Evolutionary conservation across 495 filamentous ascomycete genomes (phyloP), one percentile per base, ranked within the genome.

Genomic region (Evernia prunastri): DNA sequence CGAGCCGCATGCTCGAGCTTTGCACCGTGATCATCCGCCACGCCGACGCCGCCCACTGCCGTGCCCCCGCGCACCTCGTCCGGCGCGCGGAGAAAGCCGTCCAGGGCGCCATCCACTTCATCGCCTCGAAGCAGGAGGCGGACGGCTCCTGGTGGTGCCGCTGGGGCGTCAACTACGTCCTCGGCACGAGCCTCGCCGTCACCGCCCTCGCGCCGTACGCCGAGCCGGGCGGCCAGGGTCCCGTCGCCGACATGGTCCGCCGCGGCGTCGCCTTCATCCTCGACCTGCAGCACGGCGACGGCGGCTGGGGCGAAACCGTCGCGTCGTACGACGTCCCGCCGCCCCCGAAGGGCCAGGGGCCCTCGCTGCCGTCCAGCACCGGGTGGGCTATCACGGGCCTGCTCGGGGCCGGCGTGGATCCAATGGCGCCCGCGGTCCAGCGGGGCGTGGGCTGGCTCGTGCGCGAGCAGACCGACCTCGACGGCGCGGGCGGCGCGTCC

Each of bases 381-480:
- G 73, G 72, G 8, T 79, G 76, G 76, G 74, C 71, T 7, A 47
- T 77, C 0, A 72, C 75, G 69, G 72, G 57, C 0, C 40, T 79
- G 51, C 65, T 75, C 3, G 36, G 7, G 6, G 37, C 71, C 0
- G 60, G 72, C 66, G 63, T 63, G 15, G 56, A 57, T 3, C 27
- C 66, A 6, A 37, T 56, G 3, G 60, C 68, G 56, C 2, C 7
- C 1, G 57, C 61, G 0, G 63, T 76, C 20, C 45, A 62, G 35
- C 45, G 56, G 15, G 73, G 73, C 13, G 59, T 75, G 18, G 23
- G 47, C 15, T 72, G 67, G 58, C 63, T 75, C 12, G 42, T 65
- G 20, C 6, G 47, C 7, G 36, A 37, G 36, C 36, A 37, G 6
- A 37, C 36, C 36, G 12, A 37, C n/a, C n/a, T n/a, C n/a, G n/a